A percentile compares a stretch with the other conserved stretches of the same genome.
These are phyloP conservation scores for Vigna trinervia DNA, from an alignment of 306 rosid genomes.

Conservation along the genomic window DNA sequence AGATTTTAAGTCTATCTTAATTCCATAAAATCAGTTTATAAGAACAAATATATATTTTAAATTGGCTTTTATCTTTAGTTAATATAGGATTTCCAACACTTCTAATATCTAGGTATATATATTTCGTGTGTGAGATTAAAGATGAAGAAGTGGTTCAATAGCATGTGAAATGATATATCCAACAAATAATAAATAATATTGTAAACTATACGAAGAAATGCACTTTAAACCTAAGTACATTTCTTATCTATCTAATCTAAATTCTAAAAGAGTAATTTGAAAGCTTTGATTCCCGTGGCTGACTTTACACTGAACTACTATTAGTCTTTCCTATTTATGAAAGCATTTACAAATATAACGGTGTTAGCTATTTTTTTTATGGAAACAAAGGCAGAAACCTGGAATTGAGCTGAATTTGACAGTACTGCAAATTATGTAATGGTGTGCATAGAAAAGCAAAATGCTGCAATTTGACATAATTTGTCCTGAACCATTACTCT, in stretches of 20 bases:
- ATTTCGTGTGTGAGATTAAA: too few species aligned
- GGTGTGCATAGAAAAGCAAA: constrained; percentile 15
- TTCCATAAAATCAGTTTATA: too few species aligned
- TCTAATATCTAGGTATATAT: too few species aligned
- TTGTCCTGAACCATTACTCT: constrained; percentile 6
- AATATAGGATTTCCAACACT: too few species aligned
- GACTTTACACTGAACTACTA: not conserved
- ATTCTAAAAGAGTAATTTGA: not conserved
- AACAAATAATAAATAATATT: too few species aligned
- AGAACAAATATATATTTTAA: too few species aligned
- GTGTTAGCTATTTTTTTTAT: too few species aligned
- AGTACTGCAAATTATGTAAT: constrained; percentile 24
- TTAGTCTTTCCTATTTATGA: not conserved
- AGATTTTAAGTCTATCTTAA: too few species aligned
- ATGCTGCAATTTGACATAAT: constrained; percentile 7
- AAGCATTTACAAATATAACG: too few species aligned
- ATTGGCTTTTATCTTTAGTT: too few species aligned
- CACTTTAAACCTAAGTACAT: too few species aligned
- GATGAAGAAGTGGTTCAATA: accelerated
- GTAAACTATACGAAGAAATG: too few species aligned
- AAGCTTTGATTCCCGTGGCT: not conserved
- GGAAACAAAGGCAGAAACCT: constrained; percentile 13
- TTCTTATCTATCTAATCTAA: not conserved
- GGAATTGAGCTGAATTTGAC: constrained; percentile 12
- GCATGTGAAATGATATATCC: accelerated